These are phyloP conservation scores for Dothistroma septosporum DNA, from an alignment of 2,329 filamentous ascomycete species.

Conservation along the genomic window DNA sequence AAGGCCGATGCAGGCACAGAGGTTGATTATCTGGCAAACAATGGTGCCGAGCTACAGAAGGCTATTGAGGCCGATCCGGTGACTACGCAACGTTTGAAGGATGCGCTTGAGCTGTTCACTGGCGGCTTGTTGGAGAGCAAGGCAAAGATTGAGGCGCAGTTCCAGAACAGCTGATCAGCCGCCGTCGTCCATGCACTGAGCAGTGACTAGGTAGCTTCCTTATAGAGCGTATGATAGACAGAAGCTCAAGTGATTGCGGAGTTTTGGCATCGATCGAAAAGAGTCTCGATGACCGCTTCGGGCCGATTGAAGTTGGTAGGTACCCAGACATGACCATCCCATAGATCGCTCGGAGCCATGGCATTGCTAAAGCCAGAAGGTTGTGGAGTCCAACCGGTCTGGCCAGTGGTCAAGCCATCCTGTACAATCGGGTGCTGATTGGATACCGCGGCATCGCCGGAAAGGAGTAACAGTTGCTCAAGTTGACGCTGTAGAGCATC, in stretches of 20 bases:
- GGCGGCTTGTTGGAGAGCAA: conserved; percentile 21
- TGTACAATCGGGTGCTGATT: neutral
- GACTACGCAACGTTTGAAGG: conserved; percentile 18
- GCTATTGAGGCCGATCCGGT: conserved; percentile 19
- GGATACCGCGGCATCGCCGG: neutral
- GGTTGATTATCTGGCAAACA: conserved; percentile 21
- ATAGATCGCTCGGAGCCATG: neutral
- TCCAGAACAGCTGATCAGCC: neutral
- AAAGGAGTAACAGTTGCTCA: neutral
- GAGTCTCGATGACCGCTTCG: neutral
- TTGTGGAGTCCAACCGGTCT: neutral
- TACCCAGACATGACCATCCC: neutral
- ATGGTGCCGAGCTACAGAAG: conserved; percentile 17
- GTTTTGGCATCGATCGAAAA: too few species aligned
- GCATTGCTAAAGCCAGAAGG: neutral
- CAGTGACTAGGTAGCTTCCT: neutral
- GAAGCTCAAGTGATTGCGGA: neutral
- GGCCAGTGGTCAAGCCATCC: neutral
- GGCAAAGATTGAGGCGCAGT: conserved; percentile 16
- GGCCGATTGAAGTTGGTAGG: neutral
- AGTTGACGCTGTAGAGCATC: neutral
- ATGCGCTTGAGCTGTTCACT: conserved; percentile 20
- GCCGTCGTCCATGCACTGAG: neutral
- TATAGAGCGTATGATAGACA: neutral
- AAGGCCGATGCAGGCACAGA: conserved; percentile 10